A percentile compares a stretch with the other conserved stretches of the same genome.
phyloP scores from a whole-genome alignment of 78 protist genomes.

The Neovahlkampfia damariscottae region DNA sequence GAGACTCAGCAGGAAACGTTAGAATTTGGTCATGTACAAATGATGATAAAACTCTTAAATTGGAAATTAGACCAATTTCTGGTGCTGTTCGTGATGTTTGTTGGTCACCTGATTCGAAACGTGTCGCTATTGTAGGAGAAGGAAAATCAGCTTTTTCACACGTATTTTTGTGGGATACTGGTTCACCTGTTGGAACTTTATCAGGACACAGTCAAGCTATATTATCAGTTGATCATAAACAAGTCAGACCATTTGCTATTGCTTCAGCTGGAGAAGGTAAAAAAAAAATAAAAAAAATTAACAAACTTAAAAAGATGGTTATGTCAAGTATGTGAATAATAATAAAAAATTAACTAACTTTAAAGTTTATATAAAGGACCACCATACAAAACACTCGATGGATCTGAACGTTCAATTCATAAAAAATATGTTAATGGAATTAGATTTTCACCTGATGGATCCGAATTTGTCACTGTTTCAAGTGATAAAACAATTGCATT shows the following conservation, averaged over 20 bases:
- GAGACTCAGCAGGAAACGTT: slow-evolving; percentile 60
- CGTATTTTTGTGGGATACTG: slow-evolving; percentile 69
- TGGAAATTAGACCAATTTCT: slow-evolving; percentile 34
- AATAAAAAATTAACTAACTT: slow-evolving; percentile 64
- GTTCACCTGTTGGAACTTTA: slow-evolving; percentile 74
- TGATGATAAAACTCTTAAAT: slow-evolving; percentile 65
- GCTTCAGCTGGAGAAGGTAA: slow-evolving; percentile 58
- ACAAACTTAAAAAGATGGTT: slow-evolving; percentile 84
- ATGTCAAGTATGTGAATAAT: slow-evolving; percentile 13
- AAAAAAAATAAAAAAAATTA: slow-evolving; percentile 27
- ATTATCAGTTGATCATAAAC: slow-evolving; percentile 53
- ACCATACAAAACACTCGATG: slow-evolving; percentile 25
- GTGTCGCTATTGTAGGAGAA: slow-evolving; percentile 83
- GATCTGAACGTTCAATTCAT: not conserved
- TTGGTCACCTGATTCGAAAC: slow-evolving; percentile 81
- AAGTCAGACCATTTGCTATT: slow-evolving; percentile 71
- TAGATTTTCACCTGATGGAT: not conserved
- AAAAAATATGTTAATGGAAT: not conserved
- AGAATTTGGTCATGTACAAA: slow-evolving; percentile 80
- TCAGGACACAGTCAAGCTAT: slow-evolving; percentile 70
- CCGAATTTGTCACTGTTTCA: not conserved
- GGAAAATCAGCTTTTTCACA: slow-evolving; percentile 54
- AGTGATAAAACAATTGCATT: slow-evolving; percentile 15
- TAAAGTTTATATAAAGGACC: slow-evolving; percentile 74
- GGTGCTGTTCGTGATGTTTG: slow-evolving; percentile 72